A percentile compares a stretch with the other conserved stretches of the same genome.
Evolutionary conservation across 148 eudicot species (phyloP).

Genomic region (Mesembryanthemum crystallinum): DNA sequence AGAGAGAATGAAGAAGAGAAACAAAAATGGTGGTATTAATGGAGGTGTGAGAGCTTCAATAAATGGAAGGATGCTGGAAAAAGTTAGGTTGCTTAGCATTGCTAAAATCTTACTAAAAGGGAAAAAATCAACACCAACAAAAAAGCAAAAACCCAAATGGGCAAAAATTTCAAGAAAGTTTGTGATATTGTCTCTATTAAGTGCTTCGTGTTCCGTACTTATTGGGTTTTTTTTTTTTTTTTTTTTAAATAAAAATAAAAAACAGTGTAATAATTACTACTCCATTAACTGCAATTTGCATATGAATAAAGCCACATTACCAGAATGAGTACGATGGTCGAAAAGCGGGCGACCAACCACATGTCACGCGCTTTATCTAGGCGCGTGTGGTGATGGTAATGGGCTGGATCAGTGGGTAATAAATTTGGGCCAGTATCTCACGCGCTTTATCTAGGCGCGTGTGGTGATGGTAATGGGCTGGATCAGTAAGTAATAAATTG

Average conservation of each 20-base stretch:
- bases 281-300: neutral
- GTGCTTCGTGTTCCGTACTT: constrained; percentile 11
- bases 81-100: constrained; percentile 30
- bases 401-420: no score
- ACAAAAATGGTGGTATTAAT: neutral
- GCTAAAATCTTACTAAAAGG: no score
- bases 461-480: no score
- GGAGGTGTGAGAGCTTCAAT: neutral
- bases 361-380: no score
- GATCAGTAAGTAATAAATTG: no score
- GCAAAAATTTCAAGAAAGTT: neutral
- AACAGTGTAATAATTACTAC: neutral
- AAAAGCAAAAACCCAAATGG: neutral
- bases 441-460: no score
- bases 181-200: neutral
- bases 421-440: no score
- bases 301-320: no score
- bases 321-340: no score
- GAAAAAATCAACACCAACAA: neutral
- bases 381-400: no score
- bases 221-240: neutral
- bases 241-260: no score
- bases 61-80: constrained; percentile 23
- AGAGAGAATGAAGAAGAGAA: neutral
- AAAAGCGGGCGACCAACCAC: no score